Base-by-base conservation (phyloP, 2,329 filamentous ascomycete genomes). In the Paracamarosporium sp. region DNA sequence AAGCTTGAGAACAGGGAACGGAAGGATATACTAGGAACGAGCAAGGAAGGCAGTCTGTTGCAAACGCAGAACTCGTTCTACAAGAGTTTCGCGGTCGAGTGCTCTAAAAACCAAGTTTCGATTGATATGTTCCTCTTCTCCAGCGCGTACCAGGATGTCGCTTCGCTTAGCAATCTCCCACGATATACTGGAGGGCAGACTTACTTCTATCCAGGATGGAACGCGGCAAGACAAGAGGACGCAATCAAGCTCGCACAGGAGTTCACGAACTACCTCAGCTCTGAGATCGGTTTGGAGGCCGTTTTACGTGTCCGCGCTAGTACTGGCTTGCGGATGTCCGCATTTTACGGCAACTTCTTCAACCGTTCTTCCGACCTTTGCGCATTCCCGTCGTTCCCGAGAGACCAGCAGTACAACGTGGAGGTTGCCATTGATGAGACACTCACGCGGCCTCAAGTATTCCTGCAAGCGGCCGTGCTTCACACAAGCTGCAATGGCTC, bases 261-360 rank as follows among this genome's bases (percentile, higher is more conserved):
- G 75, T 97, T 99, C 74, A 96, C 93, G 70, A 94, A 98, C 73
- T 97, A 95, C 73, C 82, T 99, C n/a, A 97, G 93, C 9, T 89
- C 93, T 0, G 95, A 99, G 77, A 97, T 99, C 72, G 95, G 94
- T 0, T 81, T 99, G 33, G 95, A 99, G 79, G 95, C 95, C 41
- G 95, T 99, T 35, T 88, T 99, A 55, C 90, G 95, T 74, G 95
- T 99, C 36, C 90, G 95, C 65, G 95, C 95, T 17, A 97, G 93
- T 1, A 98, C 93, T 24, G 95, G 95, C 51, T 81, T 99, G 57
- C 88, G 95, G 53, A 98, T 98, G 91, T 97, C 89, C 80, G 93
- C 94, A 1, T 99, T 99, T 80, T 99, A 98, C 78, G 95, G 95
- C 66, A 99, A 99, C 81, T 99, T 99, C 80, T 99, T 99, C 85